Percentiles rank a stretch among this genome's conserved stretches.
Conservation (phyloP, 2,329 filamentous ascomycete genomes). For the Claviceps pusilla region DNA sequence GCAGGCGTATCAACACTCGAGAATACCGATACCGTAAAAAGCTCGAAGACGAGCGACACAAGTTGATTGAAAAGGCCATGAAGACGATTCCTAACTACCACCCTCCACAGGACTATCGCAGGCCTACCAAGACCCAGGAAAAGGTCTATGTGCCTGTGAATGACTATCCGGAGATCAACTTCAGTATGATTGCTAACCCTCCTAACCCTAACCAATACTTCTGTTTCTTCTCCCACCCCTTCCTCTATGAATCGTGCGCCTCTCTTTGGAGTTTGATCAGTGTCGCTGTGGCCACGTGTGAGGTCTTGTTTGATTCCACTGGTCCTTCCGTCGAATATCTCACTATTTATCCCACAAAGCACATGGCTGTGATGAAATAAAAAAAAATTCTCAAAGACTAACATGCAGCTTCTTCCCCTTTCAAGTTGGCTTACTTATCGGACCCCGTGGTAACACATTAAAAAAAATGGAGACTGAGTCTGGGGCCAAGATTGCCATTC, state of each 20-base stretch:
- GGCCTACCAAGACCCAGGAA: slow-evolving; percentile 98
- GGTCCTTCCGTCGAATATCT: slow-evolving; percentile 18
- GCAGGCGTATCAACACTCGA: slow-evolving; percentile 96
- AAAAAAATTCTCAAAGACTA: slow-evolving; percentile 46
- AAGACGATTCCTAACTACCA: slow-evolving; percentile 99
- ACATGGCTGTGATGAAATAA: slow-evolving; percentile 9
- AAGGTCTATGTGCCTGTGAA: slow-evolving; percentile 99
- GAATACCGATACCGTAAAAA: slow-evolving; percentile 97
- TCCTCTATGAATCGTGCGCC: slow-evolving; percentile 13
- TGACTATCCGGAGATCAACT: slow-evolving; percentile 99
- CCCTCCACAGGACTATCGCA: slow-evolving; percentile 93
- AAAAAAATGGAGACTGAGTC: slow-evolving; percentile 99
- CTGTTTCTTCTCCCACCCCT: slow-evolving; percentile 19
- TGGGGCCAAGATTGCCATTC: slow-evolving; percentile 95
- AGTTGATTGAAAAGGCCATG: slow-evolving; percentile 97
- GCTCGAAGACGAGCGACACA: slow-evolving; percentile 96
- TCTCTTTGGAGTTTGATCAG: slow-evolving; percentile 30
- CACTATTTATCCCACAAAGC: slow-evolving; percentile 10
- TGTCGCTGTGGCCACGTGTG: slow-evolving; percentile 17
- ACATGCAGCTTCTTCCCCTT: slow-evolving; percentile 72
- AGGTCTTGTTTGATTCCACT: slow-evolving; percentile 17
- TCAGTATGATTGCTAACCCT: slow-evolving; percentile 99
- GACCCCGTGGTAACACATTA: slow-evolving; percentile 96
- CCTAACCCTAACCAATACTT: slow-evolving; percentile 53
- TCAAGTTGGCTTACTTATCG: slow-evolving; percentile 99